Evolutionary conservation across 768 basidiomycete genomes (phyloP).

Genomic region (Crucibulum laeve): DNA sequence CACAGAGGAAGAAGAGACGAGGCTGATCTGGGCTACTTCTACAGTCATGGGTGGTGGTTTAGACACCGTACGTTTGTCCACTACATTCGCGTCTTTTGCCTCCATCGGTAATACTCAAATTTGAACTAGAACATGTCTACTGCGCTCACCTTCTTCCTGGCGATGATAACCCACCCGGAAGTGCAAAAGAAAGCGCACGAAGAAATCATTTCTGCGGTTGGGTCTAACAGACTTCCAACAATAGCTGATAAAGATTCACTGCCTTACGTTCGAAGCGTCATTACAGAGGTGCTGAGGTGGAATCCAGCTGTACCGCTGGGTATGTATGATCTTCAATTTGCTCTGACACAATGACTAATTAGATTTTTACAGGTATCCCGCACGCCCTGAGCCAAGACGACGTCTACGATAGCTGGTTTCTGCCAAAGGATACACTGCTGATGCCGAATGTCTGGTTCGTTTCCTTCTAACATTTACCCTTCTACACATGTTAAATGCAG

Average conservation of each 20-base stretch:
- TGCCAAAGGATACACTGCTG: background rate
- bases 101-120: background rate
- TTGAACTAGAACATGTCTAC: constrained; percentile 22
- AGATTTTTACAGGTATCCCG: background rate
- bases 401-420: background rate
- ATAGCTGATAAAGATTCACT: constrained; percentile 12
- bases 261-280: constrained; percentile 1
- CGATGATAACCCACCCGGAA: constrained; percentile 24
- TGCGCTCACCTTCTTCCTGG: constrained; percentile 22
- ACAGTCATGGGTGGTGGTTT: background rate
- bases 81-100: background rate
- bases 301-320: background rate
- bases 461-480: background rate
- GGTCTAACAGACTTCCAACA: constrained; percentile 20
- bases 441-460: background rate
- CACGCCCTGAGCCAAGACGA: background rate
- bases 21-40: background rate
- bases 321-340: too few species aligned
- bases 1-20: background rate
- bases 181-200: constrained; percentile 24
- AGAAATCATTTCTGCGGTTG: constrained; percentile 26
- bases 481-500: background rate
- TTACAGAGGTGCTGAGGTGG: background rate
- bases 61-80: constrained; percentile 3
- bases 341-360: too few species aligned